Evolutionary conservation across 2,329 filamentous ascomycete genomes (phyloP).

Genomic region (Orbilia quercus): DNA sequence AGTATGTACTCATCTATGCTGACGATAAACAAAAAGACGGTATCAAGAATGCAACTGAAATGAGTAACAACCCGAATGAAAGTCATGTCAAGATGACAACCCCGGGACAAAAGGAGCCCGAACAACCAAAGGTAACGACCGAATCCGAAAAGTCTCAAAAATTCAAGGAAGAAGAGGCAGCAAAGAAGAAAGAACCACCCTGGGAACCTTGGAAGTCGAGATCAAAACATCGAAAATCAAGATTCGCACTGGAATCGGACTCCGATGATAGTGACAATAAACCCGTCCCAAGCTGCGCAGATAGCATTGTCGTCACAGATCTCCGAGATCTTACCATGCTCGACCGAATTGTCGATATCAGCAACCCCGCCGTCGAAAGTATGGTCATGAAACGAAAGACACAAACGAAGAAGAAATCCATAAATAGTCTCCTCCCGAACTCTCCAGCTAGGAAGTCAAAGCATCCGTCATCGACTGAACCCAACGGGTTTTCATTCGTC

Average conservation of each 20-base stretch:
- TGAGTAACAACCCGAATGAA: no score
- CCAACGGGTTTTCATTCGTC: neutral
- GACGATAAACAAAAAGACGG: no score
- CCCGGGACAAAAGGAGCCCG: neutral
- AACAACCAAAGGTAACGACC: conserved; percentile 8
- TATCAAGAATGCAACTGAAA: no score
- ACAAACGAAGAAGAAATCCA: neutral
- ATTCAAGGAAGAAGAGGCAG: no score
- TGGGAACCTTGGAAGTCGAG: conserved; percentile 2
- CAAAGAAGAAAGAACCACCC: neutral
- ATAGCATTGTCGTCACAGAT: conserved; percentile 9
- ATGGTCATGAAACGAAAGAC: neutral
- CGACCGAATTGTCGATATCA: neutral
- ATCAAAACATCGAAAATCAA: neutral
- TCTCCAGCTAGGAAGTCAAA: neutral
- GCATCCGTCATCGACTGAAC: neutral
- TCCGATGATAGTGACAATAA: neutral
- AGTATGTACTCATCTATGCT: neutral
- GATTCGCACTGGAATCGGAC: neutral
- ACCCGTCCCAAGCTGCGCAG: neutral
- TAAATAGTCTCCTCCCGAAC: neutral
- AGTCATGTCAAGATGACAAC: neutral
- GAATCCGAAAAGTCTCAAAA: neutral
- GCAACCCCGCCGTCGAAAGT: conserved; percentile 1
- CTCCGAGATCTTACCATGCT: neutral